Base-by-base conservation (phyloP, 495 filamentous ascomycete species). In the Podospora didyma region DNA sequence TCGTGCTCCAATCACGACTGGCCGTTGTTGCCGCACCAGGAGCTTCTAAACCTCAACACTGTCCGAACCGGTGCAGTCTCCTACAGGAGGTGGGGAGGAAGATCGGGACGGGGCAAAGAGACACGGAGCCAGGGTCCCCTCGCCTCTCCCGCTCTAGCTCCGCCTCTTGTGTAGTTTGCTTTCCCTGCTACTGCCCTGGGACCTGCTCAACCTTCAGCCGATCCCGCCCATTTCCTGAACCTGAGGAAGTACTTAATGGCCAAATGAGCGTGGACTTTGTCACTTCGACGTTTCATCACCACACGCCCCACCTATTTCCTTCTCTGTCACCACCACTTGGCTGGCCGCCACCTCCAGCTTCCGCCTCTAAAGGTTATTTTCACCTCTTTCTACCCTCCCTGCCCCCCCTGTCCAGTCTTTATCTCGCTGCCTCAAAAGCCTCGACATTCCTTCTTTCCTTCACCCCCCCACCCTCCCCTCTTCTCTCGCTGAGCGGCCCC, bases 301-400 rank as follows among this genome's bases (percentile, higher is more conserved):
- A 65, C 66, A 64, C 68, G 70, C 73, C 75, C 75, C 74, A 73
- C 70, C 68, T 68, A 63, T 65, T 72, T 71, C 68, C 63, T 54
- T 57, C 64, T 61, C 50, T 62, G 54, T 65, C 66, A 62, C 67
- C 61, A 66, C 62, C 62, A 75, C 74, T 74, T 67, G 76, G 75
- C 74, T 79, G 75, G 75, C 74, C 75, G 75, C 60, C 75, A 73
- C 69, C 64, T 69, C 76, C 75, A 77, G 75, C 75, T 78, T 75
- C 59, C 63, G 71, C 67, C 67, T 70, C 63, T 64, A 52, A 78
- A 76, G 73, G 75, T 77, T 78, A 71, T 76, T 76, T 71, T 67
- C 73, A 73, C 70, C 62, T 69, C 65, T 66, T n/a, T 60, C 54
- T 61, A 61, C 50, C 58, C 54, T 59, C 60, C 39, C 39, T 31